Conservation (phyloP, 768 basidiomycete species). For the Vishniacozyma victoriae region DNA sequence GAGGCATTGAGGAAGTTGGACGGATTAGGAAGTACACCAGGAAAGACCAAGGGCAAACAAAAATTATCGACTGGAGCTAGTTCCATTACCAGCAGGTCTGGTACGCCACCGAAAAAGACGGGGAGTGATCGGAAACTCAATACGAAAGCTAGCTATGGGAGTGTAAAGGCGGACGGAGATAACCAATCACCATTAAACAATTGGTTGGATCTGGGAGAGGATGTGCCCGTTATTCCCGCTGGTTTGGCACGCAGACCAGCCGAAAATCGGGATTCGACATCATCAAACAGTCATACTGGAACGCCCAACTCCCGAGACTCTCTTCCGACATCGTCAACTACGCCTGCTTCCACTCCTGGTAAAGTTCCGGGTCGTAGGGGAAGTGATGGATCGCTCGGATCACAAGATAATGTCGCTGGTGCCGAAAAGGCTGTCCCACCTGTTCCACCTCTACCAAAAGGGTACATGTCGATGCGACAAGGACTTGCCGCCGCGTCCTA, state of each 20-base stretch:
- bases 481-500: slow-evolving; percentile 14
- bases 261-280: slow-evolving; percentile 30
- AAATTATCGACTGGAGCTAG: slow-evolving; percentile 10
- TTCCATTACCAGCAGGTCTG: slow-evolving; percentile 58
- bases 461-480: slow-evolving; percentile 36
- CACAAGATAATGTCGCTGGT: slow-evolving; percentile 13
- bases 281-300: slow-evolving; percentile 30
- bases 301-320: slow-evolving; percentile 35
- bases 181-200: slow-evolving; percentile 24
- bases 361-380: slow-evolving; percentile 14
- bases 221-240: slow-evolving; percentile 10
- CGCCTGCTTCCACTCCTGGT: slow-evolving; percentile 23
- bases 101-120: slow-evolving; percentile 31
- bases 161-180: slow-evolving; percentile 11
- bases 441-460: slow-evolving; percentile 44
- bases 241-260: slow-evolving; percentile 1
- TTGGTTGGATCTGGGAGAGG: slow-evolving; percentile 31
- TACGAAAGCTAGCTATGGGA: slow-evolving; percentile 21
- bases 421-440: slow-evolving; percentile 33
- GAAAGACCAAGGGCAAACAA: slow-evolving; percentile 10
- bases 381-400: slow-evolving; percentile 26
- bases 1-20: slow-evolving; percentile 90
- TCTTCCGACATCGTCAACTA: slow-evolving; percentile 28
- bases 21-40: slow-evolving; percentile 65
- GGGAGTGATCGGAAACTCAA: too few relatives aligned